Base-by-base conservation (phyloP, 768 basidiomycete species). In the Kondoa subrosea region DNA sequence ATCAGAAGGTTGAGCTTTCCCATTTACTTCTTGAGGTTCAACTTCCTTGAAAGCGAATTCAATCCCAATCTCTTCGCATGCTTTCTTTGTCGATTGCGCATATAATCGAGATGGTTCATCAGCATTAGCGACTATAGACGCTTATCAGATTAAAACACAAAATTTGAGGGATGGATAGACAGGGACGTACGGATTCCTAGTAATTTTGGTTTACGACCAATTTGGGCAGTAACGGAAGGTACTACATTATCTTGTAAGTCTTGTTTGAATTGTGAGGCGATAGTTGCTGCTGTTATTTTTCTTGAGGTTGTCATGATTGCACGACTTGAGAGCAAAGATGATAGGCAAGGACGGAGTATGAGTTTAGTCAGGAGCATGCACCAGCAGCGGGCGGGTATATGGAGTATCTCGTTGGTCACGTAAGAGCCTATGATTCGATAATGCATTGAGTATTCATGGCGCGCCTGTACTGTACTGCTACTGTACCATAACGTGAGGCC, bases 31-130 rank as follows among this genome's bases (percentile, higher is more conserved):
- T 21, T 67, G 71, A 2, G 83, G 82, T 0, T 87, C 89, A 4
- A 85, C 85, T 69, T 79, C 80, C 73, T 84, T 85, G 68, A 99
- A 80, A 64, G 88, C 85, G 76, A 91, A 99, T 34, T 85, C 83
- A 64, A 99, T 85, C 0, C 91, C 92, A 31, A 97, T 81, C 40
- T 84, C 85, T 56, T 87, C 84, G 77, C 95, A 97, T 72, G 92
- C 89, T 76, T 86, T 91, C 75, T 81, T 81, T 32, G 95, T 96
- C 76, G 95, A 96, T 69, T 92, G 85, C 4, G 90, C 86, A 74
- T 93, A 93, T 72, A 81, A 83, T 72, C 81, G 83, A 77, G 87
- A 89, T 0, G 89, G 89, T 4, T 83, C 83, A 2, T 85, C 85
- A 0, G 85, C 83, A 0, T 91, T 93, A 0, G 89, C 87, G 29